phyloP scores from a whole-genome alignment of 805 yeast genomes.

The Yarrowia keelungensis region DNA sequence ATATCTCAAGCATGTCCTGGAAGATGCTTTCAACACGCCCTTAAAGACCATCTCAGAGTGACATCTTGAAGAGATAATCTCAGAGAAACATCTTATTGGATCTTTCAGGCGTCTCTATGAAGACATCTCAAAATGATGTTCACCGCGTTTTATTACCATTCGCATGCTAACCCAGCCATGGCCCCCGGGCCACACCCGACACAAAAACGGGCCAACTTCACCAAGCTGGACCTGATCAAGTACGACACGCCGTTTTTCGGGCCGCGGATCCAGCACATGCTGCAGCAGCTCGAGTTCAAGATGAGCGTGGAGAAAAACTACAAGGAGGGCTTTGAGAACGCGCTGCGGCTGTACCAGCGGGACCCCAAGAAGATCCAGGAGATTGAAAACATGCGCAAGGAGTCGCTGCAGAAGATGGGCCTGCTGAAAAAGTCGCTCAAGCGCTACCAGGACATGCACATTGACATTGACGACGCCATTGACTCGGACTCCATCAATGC shows the following conservation, averaged over 20 bases:
- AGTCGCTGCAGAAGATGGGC: conserved; percentile 84
- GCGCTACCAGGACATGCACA: conserved; percentile 86
- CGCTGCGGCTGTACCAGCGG: conserved; percentile 89
- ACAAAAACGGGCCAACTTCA: conserved; percentile 44
- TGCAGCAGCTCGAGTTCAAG: conserved; percentile 92
- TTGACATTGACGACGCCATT: conserved; percentile 66
- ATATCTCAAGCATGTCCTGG: too few relatives aligned
- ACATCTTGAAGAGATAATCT: too few relatives aligned
- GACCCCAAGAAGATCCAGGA: conserved; percentile 84
- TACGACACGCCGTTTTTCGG: conserved; percentile 95
- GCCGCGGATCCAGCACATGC: conserved; percentile 92
- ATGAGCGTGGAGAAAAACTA: conserved; percentile 93
- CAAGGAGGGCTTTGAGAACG: conserved; percentile 88
- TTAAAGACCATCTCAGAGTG: too few relatives aligned
- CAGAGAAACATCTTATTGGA: too few relatives aligned
- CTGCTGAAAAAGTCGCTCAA: conserved; percentile 82
- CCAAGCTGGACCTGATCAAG: conserved; percentile 71
- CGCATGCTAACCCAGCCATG: conserved; percentile 1
- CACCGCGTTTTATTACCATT: too few relatives aligned
- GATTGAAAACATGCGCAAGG: conserved; percentile 86
- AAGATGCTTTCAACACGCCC: too few relatives aligned
- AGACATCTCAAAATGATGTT: too few relatives aligned
- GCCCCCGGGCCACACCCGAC: conserved; percentile 33
- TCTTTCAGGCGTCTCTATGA: too few relatives aligned
- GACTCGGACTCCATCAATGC: conserved; percentile 71